These are phyloP conservation scores for Rhododendron ovatum DNA, from an alignment of 148 eudicot genomes.

Conservation along the genomic window DNA sequence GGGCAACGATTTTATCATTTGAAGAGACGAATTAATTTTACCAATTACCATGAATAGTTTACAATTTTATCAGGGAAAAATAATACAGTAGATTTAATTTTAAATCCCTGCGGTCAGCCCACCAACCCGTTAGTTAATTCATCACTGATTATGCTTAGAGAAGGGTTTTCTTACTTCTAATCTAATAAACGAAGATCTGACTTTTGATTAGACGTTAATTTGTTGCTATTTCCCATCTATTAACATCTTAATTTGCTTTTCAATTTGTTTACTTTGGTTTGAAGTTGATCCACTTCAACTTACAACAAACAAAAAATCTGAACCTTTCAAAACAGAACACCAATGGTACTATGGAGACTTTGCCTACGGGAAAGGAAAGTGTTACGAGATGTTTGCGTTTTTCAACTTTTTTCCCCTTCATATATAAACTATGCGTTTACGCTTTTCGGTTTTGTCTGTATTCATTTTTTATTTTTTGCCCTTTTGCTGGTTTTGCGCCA, in stretches of 20 bases:
- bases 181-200: background rate
- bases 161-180: background rate
- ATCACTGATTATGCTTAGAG: background rate
- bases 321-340: background rate
- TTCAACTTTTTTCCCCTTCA: background rate
- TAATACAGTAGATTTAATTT: too few relatives aligned
- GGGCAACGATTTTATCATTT: background rate
- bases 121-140: background rate
- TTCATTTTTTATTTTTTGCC: too few relatives aligned
- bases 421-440: too few relatives aligned
- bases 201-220: background rate
- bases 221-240: background rate
- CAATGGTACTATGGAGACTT: background rate
- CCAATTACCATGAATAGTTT: background rate
- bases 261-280: background rate
- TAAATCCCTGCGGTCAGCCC: too few relatives aligned
- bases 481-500: too few relatives aligned
- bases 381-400: background rate
- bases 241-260: background rate
- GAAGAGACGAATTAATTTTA: too few relatives aligned
- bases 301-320: background rate
- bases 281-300: background rate
- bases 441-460: too few relatives aligned
- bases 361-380: background rate
- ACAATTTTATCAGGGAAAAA: too few relatives aligned